Base-by-base conservation (phyloP, 192 early-diverging fungal genomes). In the Nowakowskiella sp. region DNA sequence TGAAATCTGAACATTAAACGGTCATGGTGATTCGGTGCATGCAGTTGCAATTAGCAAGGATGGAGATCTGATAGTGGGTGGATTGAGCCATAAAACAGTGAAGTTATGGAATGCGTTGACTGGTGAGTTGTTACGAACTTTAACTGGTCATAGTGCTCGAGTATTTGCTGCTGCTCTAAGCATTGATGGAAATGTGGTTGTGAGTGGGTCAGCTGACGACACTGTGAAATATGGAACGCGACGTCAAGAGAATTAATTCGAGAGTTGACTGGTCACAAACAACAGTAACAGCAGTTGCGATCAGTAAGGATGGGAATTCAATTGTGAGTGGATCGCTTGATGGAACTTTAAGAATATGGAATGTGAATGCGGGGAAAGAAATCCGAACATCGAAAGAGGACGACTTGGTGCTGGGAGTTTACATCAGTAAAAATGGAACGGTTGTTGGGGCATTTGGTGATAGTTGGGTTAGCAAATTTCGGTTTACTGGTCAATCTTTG, bases 151-250 rank as follows among this genome's bases (percentile, higher is more conserved):
- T 53, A 70, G 75, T 47, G 83, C 88, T 65, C 76, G 88, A 28
- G 76, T 97, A 4, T 92, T 94, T 60, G 73, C 85, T 19, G 84
- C 94, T 6, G 85, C 71, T 9, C 87, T 92, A 53, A 93, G 89
- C 60, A 61, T 55, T 3, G 84, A 90, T 3, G 83, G 77, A 4
- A 81, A 82, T 2, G 80, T 97, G 1, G 30, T 94, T 47, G 83
- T 78, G 0, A 90, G 86, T 52, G 95, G 90, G 57, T 81, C 77
- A 31, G 85, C 82, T 53, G 80, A 92, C 61, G 76, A 87, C 1
- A 82, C 85, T 6, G 74, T 91, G 24, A 61, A 82, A 19, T 86
- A 30, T 91, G 89, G 89, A 88, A 91, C 52, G n/a, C n/a, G n/a
- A n/a, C n/a, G n/a, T n/a, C n/a, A n/a, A n/a, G n/a, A n/a, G n/a